Percentiles rank a stretch among this genome's conserved stretches.
Evolutionary conservation across 345 rosid genomes (phyloP).

Genomic region (Jatropha curcas): DNA sequence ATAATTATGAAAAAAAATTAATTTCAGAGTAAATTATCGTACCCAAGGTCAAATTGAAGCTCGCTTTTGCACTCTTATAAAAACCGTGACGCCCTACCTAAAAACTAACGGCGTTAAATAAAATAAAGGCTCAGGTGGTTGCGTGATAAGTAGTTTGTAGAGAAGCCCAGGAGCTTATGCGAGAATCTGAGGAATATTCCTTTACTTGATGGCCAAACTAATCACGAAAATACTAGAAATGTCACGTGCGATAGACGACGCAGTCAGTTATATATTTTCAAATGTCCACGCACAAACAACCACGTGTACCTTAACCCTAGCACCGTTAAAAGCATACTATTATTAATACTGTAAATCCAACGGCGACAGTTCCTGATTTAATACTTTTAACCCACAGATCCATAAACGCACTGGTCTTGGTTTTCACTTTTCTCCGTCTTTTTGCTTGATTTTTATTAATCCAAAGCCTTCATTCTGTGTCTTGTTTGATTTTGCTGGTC

Average conservation of each 20-base stretch:
- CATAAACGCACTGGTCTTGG: not conserved
- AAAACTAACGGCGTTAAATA: not conserved
- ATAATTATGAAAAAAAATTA: no score
- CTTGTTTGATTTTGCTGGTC: not conserved
- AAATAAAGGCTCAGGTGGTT: no score
- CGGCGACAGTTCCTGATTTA: not conserved
- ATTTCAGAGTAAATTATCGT: no score
- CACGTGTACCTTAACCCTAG: conserved; percentile 1
- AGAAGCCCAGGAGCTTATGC: no score
- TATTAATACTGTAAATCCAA: not conserved
- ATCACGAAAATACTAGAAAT: not conserved
- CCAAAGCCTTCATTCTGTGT: no score
- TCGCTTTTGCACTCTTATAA: no score
- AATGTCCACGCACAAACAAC: not conserved
- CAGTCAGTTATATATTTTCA: not conserved
- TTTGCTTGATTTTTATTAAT: not conserved
- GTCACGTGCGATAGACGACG: not conserved
- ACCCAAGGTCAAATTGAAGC: no score
- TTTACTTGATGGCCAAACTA: not conserved
- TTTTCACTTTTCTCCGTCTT: not conserved
- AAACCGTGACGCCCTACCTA: no score
- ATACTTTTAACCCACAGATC: not conserved
- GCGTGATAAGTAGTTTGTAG: not conserved
- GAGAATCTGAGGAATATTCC: not conserved
- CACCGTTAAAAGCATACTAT: not conserved